Evolutionary conservation across 2,329 filamentous ascomycete species (phyloP), one percentile per base, ranked within the genome.

Genomic region (Helicocarpus griseus): DNA sequence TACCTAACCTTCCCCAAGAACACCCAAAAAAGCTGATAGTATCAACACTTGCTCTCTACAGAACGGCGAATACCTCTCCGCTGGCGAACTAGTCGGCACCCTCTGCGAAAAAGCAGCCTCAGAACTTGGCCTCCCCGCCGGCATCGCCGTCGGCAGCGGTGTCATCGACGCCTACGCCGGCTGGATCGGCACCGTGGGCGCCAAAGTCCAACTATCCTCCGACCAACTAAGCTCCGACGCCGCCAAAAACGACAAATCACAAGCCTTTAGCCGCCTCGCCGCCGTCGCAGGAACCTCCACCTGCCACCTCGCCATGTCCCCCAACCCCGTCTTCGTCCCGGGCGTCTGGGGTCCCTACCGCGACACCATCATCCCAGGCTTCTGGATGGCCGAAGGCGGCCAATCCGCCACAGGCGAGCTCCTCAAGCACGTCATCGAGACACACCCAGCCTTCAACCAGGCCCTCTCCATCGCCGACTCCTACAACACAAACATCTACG

Each of bases 161-260:
- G 93, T 98, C 57, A 98, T 98, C 64, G 93, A 98, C 67, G 93
- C 93, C 17, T 98, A 98, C 63, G 93, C 93, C 54, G 93, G 93
- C 57, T 98, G 93, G 93, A 93, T 98, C 60, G 93, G 93, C 55
- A 97, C 93, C 1, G 93, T 98, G n/a, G 93, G 93, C 53, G 91
- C 93, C 54, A 96, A 96, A 69, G 88, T 96, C 60, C 80, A 89
- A 58, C 79, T 94, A 14, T 77, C 78, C 38, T 72, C 77, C 52
- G 81, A 86, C 51, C 78, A 85, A 45, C 77, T 91, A 36, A 83
- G 85, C 64, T 75, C 80, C 54, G 78, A 78, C 33, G 76, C 78
- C 4, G 78, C 86, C 1, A 83, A 86, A 64, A 94, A 95, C 69
- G 89, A 95, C 65, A 80, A 93, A n/a, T 81, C 85, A 2, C 89